Percentiles rank a stretch among this genome's conserved stretches.
These are phyloP conservation scores for Curvularia lunata DNA, from an alignment of 2,329 filamentous ascomycete genomes.

Conservation along the genomic window DNA sequence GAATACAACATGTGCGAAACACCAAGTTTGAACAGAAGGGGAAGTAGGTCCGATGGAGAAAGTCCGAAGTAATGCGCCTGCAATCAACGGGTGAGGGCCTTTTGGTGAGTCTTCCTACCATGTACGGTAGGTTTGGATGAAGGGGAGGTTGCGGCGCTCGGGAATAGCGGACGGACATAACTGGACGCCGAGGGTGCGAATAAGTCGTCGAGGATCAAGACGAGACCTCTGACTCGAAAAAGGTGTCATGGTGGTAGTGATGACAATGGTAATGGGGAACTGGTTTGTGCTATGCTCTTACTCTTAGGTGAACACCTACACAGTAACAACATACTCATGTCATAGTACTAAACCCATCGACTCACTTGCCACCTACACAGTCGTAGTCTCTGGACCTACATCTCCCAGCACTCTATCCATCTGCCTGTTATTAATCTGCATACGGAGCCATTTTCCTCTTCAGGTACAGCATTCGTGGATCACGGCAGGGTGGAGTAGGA, in stretches of 20 bases:
- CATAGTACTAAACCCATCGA: neutral
- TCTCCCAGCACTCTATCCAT: neutral
- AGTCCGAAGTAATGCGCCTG: constrained; percentile 17
- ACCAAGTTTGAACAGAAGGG: neutral
- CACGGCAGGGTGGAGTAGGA: constrained; percentile 1
- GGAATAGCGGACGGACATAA: neutral
- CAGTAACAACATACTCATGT: neutral
- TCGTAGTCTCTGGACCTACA: neutral
- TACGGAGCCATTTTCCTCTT: neutral
- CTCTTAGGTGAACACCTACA: neutral
- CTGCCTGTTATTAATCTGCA: neutral
- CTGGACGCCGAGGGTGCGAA: neutral
- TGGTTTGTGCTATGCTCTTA: neutral
- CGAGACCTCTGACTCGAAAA: neutral
- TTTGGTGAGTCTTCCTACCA: constrained; percentile 4
- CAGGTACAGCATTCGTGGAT: neutral
- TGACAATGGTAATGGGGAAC: neutral
- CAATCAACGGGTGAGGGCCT: constrained; percentile 3
- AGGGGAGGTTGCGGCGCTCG: neutral
- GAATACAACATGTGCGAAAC: no score
- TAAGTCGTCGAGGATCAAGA: neutral
- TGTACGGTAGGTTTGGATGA: neutral
- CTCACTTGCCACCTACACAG: neutral
- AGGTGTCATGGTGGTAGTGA: neutral
- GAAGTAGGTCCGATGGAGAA: constrained; percentile 5